Evolutionary conservation across 768 basidiomycete species (phyloP).

Genomic region (Amanita rubescens): DNA sequence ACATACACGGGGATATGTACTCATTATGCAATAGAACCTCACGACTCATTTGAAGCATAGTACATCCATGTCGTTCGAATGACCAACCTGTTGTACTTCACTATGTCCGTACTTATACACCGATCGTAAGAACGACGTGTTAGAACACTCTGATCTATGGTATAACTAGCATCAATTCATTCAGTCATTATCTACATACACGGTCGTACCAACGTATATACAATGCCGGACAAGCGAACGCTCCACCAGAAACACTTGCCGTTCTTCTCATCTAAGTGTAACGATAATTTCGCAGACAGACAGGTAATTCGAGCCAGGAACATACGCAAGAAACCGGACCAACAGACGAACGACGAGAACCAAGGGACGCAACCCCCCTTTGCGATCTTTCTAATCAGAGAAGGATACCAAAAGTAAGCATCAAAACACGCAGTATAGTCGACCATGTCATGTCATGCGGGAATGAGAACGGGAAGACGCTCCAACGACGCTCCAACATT

Average conservation of each 20-base stretch:
- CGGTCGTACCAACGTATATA: neutral
- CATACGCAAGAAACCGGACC: constrained; percentile 3
- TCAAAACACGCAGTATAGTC: neutral
- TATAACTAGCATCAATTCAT: neutral
- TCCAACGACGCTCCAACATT: too few relatives aligned
- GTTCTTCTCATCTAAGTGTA: neutral
- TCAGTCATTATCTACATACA: neutral
- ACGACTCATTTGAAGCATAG: too few relatives aligned
- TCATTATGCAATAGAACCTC: neutral
- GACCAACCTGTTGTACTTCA: too few relatives aligned
- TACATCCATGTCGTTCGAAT: too few relatives aligned
- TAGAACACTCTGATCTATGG: too few relatives aligned
- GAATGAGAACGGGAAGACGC: neutral
- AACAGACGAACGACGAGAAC: neutral
- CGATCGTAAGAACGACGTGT: too few relatives aligned
- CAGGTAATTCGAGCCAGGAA: neutral
- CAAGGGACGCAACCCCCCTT: neutral
- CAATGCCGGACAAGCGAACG: neutral
- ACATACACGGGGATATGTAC: neutral
- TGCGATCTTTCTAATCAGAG: neutral
- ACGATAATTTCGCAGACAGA: neutral
- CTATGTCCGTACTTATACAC: too few relatives aligned
- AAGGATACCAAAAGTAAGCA: constrained; percentile 1
- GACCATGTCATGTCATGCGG: neutral
- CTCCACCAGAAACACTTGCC: constrained; percentile 2